Evolutionary conservation across 345 rosid species (phyloP).

Genomic region (Toxicodendron radicans): DNA sequence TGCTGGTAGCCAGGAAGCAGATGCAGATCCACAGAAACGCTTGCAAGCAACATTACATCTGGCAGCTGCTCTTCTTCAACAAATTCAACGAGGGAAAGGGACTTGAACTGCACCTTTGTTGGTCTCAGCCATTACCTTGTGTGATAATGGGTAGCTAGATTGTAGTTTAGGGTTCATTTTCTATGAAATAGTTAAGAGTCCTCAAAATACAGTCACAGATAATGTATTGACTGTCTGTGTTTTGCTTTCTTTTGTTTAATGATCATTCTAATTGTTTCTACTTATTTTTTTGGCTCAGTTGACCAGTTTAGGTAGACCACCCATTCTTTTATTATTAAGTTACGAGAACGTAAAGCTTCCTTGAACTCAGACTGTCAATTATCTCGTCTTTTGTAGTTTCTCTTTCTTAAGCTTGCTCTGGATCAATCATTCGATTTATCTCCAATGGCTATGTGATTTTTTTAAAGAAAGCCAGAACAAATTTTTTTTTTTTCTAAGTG

Average conservation of each 20-base stretch:
- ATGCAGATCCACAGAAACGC: constrained; percentile 83
- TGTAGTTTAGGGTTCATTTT: not conserved
- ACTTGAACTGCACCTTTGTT: constrained; percentile 25
- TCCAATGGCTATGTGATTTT: no score
- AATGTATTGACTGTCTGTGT: not conserved
- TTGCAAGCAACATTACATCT: constrained; percentile 89
- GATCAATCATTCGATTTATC: no score
- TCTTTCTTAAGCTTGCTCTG: no score
- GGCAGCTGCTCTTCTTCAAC: constrained; percentile 96
- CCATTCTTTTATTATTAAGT: not conserved
- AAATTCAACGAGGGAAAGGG: constrained; percentile 83
- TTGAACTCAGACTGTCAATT: not conserved
- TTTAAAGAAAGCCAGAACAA: no score
- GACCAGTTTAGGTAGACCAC: not conserved
- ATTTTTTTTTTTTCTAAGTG: no score
- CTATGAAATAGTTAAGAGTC: not conserved
- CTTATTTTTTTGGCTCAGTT: not conserved
- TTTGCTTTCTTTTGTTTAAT: constrained; percentile 2
- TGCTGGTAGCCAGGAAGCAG: constrained; percentile 46
- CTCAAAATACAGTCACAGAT: not conserved
- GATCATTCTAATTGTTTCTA: not conserved
- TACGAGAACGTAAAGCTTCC: not conserved
- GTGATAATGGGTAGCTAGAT: not conserved
- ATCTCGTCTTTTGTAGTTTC: not conserved
- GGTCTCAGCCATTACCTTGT: constrained; percentile 3